A percentile compares a stretch with the other conserved stretches of the same genome.
Conservation (phyloP, 2,329 filamentous ascomycete species). For the Pseudohalonectria lignicola region DNA sequence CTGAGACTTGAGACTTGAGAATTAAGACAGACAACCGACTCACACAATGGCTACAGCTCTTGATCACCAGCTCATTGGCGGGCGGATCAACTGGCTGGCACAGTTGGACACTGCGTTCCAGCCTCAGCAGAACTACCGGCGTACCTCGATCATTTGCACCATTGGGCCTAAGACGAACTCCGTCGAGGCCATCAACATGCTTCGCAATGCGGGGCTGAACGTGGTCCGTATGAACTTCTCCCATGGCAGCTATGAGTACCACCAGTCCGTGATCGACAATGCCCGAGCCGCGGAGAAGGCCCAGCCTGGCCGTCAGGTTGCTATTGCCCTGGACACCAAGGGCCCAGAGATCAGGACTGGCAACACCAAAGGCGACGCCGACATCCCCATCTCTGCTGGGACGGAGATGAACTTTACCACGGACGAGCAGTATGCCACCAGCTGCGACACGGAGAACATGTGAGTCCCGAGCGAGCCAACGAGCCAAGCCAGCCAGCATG, state of each 20-base stretch:
- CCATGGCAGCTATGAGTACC: conserved; percentile 90
- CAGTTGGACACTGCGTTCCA: conserved; percentile 79
- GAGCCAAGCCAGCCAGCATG: too few species aligned
- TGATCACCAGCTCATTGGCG: conserved; percentile 74
- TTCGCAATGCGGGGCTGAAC: conserved; percentile 85
- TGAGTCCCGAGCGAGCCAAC: too few species aligned
- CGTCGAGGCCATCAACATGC: conserved; percentile 89
- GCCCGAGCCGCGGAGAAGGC: conserved; percentile 73
- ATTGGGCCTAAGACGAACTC: conserved; percentile 99
- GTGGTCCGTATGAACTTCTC: conserved; percentile 99
- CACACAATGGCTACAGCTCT: conserved; percentile 58
- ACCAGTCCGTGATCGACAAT: conserved; percentile 89
- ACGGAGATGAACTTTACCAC: conserved; percentile 92
- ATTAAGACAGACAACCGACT: too few species aligned
- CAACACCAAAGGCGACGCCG: conserved; percentile 63
- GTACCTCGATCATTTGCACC: conserved; percentile 97
- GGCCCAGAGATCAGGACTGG: conserved; percentile 52
- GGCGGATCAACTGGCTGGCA: conserved; percentile 55
- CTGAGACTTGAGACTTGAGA: too few species aligned
- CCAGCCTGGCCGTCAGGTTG: conserved; percentile 74
- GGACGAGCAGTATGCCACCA: conserved; percentile 79
- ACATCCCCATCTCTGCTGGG: conserved; percentile 74
- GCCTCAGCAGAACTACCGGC: conserved; percentile 82
- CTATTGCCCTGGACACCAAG: conserved; percentile 80
- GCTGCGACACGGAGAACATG: conserved; percentile 89